Conservation (phyloP, 495 filamentous ascomycete species). For the Aspergillus egyptiacus region DNA sequence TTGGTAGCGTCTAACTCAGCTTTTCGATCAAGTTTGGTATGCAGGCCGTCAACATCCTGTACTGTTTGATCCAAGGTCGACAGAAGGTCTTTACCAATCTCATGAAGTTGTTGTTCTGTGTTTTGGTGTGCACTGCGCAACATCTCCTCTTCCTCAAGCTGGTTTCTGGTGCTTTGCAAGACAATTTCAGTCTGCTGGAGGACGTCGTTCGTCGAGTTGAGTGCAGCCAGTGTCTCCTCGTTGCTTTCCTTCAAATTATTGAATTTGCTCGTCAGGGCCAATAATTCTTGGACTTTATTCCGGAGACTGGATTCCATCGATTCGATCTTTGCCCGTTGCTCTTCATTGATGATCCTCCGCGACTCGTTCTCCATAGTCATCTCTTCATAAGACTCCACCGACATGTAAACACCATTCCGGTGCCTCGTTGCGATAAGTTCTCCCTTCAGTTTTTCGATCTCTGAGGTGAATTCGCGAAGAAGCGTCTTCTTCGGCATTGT, state of each 20-base stretch:
- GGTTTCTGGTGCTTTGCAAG: slow-evolving; percentile 65
- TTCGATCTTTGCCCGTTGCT: slow-evolving; percentile 87
- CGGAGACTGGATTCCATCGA: slow-evolving; percentile 82
- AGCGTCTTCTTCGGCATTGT: slow-evolving; percentile 87
- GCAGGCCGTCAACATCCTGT: slow-evolving; percentile 69
- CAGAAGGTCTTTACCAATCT: slow-evolving; percentile 68
- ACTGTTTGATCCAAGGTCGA: slow-evolving; percentile 69
- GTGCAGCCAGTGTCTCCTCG: slow-evolving; percentile 60
- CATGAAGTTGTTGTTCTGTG: slow-evolving; percentile 70
- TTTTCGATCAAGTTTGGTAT: slow-evolving; percentile 75
- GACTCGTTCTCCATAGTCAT: slow-evolving; percentile 88
- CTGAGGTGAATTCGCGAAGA: slow-evolving; percentile 80
- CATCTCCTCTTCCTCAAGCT: slow-evolving; percentile 70
- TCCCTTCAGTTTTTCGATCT: slow-evolving; percentile 89
- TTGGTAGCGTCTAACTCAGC: slow-evolving; percentile 76
- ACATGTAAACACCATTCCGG: slow-evolving; percentile 90
- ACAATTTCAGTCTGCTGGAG: slow-evolving; percentile 83
- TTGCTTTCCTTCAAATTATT: slow-evolving; percentile 80
- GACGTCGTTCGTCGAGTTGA: slow-evolving; percentile 72
- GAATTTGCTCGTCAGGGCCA: slow-evolving; percentile 76
- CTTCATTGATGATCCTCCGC: slow-evolving; percentile 82
- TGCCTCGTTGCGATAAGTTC: slow-evolving; percentile 91
- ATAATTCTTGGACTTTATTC: slow-evolving; percentile 88
- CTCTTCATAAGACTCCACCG: slow-evolving; percentile 76
- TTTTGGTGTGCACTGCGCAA: slow-evolving; percentile 78